Evolutionary conservation across 1,139 yeast genomes (phyloP).

Genomic region (Pichia inconspicua): DNA sequence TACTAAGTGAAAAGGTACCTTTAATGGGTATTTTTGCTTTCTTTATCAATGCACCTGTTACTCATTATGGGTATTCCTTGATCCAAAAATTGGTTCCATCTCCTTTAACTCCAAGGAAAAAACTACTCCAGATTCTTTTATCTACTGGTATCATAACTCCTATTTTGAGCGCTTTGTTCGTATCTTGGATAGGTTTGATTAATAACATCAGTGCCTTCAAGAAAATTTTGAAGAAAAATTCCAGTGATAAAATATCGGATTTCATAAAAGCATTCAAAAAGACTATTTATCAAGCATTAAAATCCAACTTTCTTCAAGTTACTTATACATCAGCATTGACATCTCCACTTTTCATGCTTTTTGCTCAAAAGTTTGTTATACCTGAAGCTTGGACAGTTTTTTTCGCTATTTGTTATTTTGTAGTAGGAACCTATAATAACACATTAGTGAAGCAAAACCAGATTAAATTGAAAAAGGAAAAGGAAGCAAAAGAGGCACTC

Average conservation of each 20-base stretch:
- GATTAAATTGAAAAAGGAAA: not conserved
- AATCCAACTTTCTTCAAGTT: slow-evolving; percentile 47
- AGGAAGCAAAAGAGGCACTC: not conserved
- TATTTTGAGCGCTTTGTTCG: slow-evolving; percentile 46
- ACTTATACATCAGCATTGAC: slow-evolving; percentile 58
- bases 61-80: slow-evolving; percentile 51
- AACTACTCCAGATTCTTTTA: slow-evolving; percentile 51
- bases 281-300: slow-evolving; percentile 31
- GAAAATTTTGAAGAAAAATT: slow-evolving; percentile 12
- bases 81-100: slow-evolving; percentile 39
- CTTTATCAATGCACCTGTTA: slow-evolving; percentile 62
- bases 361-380: slow-evolving; percentile 69
- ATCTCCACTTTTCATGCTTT: slow-evolving; percentile 50
- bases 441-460: slow-evolving; percentile 29
- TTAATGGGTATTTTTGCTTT: slow-evolving; percentile 71
- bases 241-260: slow-evolving; percentile 20
- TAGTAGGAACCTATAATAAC: slow-evolving; percentile 74
- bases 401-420: slow-evolving; percentile 65
- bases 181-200: slow-evolving; percentile 47
- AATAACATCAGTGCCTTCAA: slow-evolving; percentile 17
- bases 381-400: slow-evolving; percentile 83
- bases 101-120: slow-evolving; percentile 34
- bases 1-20: slow-evolving; percentile 41
- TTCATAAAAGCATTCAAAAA: not conserved
- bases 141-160: slow-evolving; percentile 63